Conservation (phyloP, 768 basidiomycete species). For the Phlebiopsis flavidoalba region DNA sequence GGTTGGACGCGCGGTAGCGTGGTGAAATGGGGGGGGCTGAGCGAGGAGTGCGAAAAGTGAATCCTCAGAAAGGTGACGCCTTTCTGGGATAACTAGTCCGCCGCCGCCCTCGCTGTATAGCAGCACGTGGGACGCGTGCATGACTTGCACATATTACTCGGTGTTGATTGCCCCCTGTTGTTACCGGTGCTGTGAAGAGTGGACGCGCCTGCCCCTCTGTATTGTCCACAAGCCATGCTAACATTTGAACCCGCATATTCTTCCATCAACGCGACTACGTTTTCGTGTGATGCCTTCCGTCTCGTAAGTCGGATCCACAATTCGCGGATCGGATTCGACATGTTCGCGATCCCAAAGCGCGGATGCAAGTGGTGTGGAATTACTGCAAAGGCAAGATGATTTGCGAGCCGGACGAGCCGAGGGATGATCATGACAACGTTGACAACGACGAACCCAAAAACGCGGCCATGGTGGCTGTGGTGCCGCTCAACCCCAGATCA, state of each 20-base stretch:
- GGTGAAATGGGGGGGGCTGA: conserved; percentile 99
- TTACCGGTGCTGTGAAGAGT: conserved; percentile 29
- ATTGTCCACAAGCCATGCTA: conserved; percentile 44
- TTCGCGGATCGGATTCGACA: conserved; percentile 88
- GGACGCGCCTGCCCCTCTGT: conserved; percentile 11
- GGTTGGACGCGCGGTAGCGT: conserved; percentile 84
- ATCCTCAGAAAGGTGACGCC: conserved; percentile 20
- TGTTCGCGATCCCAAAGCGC: conserved; percentile 78
- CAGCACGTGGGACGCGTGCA: conserved; percentile 51
- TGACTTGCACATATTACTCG: conserved; percentile 59
- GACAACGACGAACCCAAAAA: conserved; percentile 72
- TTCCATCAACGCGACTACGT: conserved; percentile 12
- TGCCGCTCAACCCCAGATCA: conserved; percentile 79
- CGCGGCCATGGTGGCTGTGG: conserved; percentile 98
- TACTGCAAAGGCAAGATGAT: conserved; percentile 85
- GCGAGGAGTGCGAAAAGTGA: conserved; percentile 81
- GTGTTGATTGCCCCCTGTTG: conserved; percentile 58
- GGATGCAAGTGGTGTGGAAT: conserved; percentile 82
- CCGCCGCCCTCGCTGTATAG: conserved; percentile 64
- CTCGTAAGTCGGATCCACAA: conserved; percentile 71
- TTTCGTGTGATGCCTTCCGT: conserved; percentile 12
- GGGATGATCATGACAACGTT: conserved; percentile 75
- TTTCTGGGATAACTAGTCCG: conserved; percentile 36
- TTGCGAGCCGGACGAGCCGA: conserved; percentile 86
- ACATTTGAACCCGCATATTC: conserved; percentile 59